Evolutionary conservation across 2,329 filamentous ascomycete species (phyloP), one percentile per base, ranked within the genome.

Genomic region (Penicillium thymicola): DNA sequence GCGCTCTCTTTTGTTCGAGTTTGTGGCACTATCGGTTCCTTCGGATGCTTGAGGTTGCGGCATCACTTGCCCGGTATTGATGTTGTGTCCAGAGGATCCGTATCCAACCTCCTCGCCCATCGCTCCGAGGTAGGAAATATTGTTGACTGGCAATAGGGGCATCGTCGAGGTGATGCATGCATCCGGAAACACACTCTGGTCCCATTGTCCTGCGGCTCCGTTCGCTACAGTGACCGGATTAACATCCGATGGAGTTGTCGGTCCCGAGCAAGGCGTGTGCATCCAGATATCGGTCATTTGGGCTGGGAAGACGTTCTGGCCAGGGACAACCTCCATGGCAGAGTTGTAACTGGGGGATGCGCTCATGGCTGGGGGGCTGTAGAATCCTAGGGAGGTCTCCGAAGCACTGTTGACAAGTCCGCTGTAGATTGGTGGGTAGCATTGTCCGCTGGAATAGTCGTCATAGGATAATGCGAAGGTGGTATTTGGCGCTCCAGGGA

Each of bases 271-370:
- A 23, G 68, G 62, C 2, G 62, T 68, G 16, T 64, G 58, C 36
- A 65, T 56, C 71, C 70, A 73, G n/a, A 60, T 51, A 4, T 51
- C 55, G 36, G 61, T 42, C 25, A 59, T n/a, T 9, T 67, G 62
- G n/a, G 43, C 45, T 14, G 57, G 45, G 30, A 64, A 63, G 28
- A 53, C 41, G 42, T 59, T 55, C 5, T 58, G 56, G 25, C 45
- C 46, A 7, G 53, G 34, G 13, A 54, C 54, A 32, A 61, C 32
- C 1, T 67, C 67, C 40, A 69, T 53, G 1, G 52, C 45, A 4
- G 65, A 51, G 18, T 63, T 63, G 51, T 70, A 72, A 37, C 63
- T 66, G 3, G 67, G 60, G 3, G 68, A 62, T n/a, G 63, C 50
- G 40, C 55, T 65, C 56, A 69, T 59, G 1, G 55, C 50, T 25